These are phyloP conservation scores for Dactylellina cionopaga DNA, from an alignment of 2,329 filamentous ascomycete genomes.

Conservation along the genomic window DNA sequence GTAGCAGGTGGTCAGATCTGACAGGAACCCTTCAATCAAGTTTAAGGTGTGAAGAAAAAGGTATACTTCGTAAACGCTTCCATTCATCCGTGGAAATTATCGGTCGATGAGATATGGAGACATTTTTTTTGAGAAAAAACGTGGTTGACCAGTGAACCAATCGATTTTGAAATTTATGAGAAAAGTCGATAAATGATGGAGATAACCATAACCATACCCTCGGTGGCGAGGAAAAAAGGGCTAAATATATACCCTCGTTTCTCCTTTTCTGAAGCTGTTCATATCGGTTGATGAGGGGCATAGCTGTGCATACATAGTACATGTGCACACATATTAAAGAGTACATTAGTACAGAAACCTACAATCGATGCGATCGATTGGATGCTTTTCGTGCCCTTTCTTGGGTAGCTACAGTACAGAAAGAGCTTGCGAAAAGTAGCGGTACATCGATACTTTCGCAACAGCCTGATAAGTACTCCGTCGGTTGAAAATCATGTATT, in stretches of 20 bases:
- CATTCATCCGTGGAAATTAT: slow-evolving; percentile 10
- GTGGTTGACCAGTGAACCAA: slow-evolving; percentile 9
- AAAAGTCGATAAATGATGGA: too few species aligned
- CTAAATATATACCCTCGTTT: neutral
- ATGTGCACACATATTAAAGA: neutral
- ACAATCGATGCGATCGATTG: too few species aligned
- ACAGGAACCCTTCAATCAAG: too few species aligned
- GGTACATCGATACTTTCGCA: too few species aligned
- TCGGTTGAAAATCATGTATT: neutral
- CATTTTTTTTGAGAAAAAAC: too few species aligned
- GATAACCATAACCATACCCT: too few species aligned
- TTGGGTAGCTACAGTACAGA: too few species aligned
- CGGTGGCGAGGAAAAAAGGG: neutral
- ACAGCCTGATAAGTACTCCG: too few species aligned
- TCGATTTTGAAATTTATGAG: neutral
- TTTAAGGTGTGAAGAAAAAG: too few species aligned
- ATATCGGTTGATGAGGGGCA: slow-evolving; percentile 45
- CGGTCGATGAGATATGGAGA: slow-evolving; percentile 1
- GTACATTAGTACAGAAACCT: neutral
- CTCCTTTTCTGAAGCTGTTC: slow-evolving; percentile 2
- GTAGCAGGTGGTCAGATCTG: slow-evolving; percentile 5
- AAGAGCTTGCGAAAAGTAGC: too few species aligned
- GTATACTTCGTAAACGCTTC: neutral
- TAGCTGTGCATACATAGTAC: neutral
- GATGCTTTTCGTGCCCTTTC: too few species aligned